These are phyloP conservation scores for Coemansia sp. DNA, from an alignment of 192 early-diverging fungal species.

Conservation along the genomic window DNA sequence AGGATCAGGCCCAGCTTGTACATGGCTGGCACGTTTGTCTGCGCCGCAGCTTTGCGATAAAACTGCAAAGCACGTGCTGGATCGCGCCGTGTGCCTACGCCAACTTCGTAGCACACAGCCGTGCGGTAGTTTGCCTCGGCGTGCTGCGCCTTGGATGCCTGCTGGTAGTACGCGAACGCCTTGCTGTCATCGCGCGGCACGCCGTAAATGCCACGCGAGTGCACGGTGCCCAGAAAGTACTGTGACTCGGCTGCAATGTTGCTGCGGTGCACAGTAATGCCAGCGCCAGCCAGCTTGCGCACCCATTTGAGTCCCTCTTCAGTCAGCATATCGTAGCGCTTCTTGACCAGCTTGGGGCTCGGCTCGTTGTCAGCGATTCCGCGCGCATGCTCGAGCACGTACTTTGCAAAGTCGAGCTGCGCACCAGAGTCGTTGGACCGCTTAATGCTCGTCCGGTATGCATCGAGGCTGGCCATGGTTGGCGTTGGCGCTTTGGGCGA, in stretches of 20 bases:
- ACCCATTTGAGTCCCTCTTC: slow-evolving; percentile 83
- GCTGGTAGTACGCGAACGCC: slow-evolving; percentile 88
- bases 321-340: slow-evolving; percentile 70
- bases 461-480: slow-evolving; percentile 42
- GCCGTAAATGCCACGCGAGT: slow-evolving; percentile 81
- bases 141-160: slow-evolving; percentile 91
- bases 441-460: slow-evolving; percentile 51
- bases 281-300: slow-evolving; percentile 75
- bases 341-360: slow-evolving; percentile 67
- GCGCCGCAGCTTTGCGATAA: slow-evolving; percentile 87
- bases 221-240: slow-evolving; percentile 88
- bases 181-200: slow-evolving; percentile 79
- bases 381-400: slow-evolving; percentile 76
- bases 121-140: slow-evolving; percentile 90
- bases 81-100: slow-evolving; percentile 89
- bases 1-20: slow-evolving; percentile 95
- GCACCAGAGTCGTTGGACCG: slow-evolving; percentile 66
- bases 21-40: slow-evolving; percentile 94
- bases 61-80: slow-evolving; percentile 79
- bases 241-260: slow-evolving; percentile 82
- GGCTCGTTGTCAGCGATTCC: slow-evolving; percentile 63
- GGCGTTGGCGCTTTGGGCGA: slow-evolving; percentile 38
- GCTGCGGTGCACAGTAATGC: slow-evolving; percentile 64
- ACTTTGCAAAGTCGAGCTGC: slow-evolving; percentile 86
- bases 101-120: slow-evolving; percentile 95